Base-by-base conservation (phyloP, 73 alveolate species). In the Breviolum minutum region DNA sequence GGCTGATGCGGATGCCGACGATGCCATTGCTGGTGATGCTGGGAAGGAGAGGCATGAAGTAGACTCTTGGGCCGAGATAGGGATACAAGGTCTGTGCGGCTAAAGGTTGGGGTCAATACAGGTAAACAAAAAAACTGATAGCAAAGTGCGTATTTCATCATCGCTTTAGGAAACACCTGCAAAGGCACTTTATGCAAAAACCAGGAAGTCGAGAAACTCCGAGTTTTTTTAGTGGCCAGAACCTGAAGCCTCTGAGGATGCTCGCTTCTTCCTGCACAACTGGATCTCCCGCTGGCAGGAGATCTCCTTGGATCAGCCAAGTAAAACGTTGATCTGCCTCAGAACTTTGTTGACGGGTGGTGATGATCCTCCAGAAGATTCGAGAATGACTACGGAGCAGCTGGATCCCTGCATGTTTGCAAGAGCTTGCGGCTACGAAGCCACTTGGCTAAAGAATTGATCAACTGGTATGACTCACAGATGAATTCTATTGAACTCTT, bases 381-480 rank as follows among this genome's bases (percentile, higher is more conserved):
- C 54, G 40, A 40, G 82, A 40, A 73, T 40, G 17, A 73, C 48
- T 40, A 73, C 24, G 29, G 40, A 24, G 48, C 24, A 73, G 17
- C 82, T 73, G 82, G 82, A 73, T 73, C 82, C 82, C 9, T 73
- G 82, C 40, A 73, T 73, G 82, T 73, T 73, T 73, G 82, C 82
- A 19, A 73, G 82, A 73, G 17, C 30, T 73, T 10, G 60, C 0
- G 82, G 82, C 30, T 73, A 73, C 27, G 0, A 1, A 16, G 82
- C 82, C 0, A 16, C 13, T 24, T 12, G 82, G 5, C 54, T 2
- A 40, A 40, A 40, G 5, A 40, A 40, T 40, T 40, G 54, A 40
- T 40, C 54, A 40, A 40, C 54, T 40, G 54, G 3, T 40, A 40
- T 40, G 54, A 40, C 54, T 40, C 54, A n/a, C n/a, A n/a, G n/a